Conservation (phyloP, 2,329 filamentous ascomycete genomes). For the Diplodia mutila region DNA sequence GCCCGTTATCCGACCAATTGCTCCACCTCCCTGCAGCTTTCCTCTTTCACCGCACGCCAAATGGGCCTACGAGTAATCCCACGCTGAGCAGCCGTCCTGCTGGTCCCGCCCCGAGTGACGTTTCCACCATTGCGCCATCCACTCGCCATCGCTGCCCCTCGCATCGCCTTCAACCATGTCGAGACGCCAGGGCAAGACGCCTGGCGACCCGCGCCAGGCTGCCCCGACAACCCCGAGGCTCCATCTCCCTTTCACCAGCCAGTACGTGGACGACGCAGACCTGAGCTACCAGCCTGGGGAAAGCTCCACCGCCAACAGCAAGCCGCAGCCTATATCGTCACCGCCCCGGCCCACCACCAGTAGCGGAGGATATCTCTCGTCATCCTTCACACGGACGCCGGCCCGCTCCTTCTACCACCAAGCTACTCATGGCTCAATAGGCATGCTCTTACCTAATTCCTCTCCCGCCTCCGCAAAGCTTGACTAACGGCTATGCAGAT, state of each 20-base stretch:
- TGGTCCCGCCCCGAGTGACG: conserved; percentile 8
- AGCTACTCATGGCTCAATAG: conserved; percentile 62
- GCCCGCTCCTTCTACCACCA: conserved; percentile 74
- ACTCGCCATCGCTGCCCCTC: conserved; percentile 14
- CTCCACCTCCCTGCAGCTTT: conserved; percentile 7
- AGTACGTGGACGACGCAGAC: conserved; percentile 23
- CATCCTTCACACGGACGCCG: conserved; percentile 54
- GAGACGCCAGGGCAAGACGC: conserved; percentile 10
- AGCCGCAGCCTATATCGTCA: conserved; percentile 21
- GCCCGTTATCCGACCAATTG: not conserved
- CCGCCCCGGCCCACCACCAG: conserved; percentile 19
- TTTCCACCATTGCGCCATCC: conserved; percentile 20
- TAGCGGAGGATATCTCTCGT: conserved; percentile 27
- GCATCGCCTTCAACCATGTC: conserved; percentile 12
- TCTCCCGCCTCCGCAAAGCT: not conserved
- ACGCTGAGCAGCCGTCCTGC: conserved; percentile 19
- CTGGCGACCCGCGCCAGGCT: not conserved
- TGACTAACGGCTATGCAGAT: conserved; percentile 54
- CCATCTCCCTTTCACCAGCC: conserved; percentile 26
- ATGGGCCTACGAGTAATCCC: conserved; percentile 15
- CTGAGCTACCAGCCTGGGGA: conserved; percentile 12
- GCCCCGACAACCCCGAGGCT: conserved; percentile 11
- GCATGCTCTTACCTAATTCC: conserved; percentile 45
- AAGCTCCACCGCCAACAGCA: conserved; percentile 10
- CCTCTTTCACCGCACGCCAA: not conserved